Conservation (phyloP, 352 stramenopile genomes). For the Globisporangium megalacanthum region DNA sequence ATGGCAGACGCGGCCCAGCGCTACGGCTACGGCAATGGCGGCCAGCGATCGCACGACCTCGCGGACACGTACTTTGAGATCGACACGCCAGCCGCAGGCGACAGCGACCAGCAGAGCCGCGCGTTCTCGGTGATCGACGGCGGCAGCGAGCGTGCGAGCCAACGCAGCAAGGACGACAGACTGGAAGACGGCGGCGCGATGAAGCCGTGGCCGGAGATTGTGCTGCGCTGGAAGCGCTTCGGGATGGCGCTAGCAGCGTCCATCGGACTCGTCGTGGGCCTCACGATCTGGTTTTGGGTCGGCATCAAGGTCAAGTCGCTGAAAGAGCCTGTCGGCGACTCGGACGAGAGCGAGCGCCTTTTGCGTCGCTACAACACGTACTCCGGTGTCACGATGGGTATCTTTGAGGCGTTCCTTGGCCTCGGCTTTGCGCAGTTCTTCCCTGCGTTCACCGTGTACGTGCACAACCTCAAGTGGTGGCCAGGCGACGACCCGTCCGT, state of each 20-base stretch:
- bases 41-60: conserved; percentile 8
- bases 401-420: conserved; percentile 15
- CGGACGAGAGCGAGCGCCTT: conserved; percentile 11
- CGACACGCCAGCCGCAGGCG: conserved; percentile 4
- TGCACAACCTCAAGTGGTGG: conserved; percentile 23
- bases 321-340: conserved; percentile 10
- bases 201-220: conserved; percentile 14
- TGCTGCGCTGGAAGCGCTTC: conserved; percentile 18
- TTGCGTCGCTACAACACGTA: conserved; percentile 18
- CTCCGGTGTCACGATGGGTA: conserved; percentile 19
- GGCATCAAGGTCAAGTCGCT: conserved; percentile 13
- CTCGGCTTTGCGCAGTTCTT: conserved; percentile 20
- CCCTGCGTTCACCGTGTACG: conserved; percentile 19
- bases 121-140: conserved; percentile 8
- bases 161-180: background rate
- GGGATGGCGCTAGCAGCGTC: conserved; percentile 1
- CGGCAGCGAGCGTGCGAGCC: too few relatives aligned
- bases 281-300: conserved; percentile 12
- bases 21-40: conserved; percentile 12
- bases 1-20: conserved; percentile 7
- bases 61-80: conserved; percentile 15
- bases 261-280: conserved; percentile 5
- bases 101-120: background rate
- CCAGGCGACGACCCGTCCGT: conserved; percentile 15
- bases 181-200: background rate